Conservation (phyloP, 1,139 yeast genomes). For the Blastobotrys ciferrii region DNA sequence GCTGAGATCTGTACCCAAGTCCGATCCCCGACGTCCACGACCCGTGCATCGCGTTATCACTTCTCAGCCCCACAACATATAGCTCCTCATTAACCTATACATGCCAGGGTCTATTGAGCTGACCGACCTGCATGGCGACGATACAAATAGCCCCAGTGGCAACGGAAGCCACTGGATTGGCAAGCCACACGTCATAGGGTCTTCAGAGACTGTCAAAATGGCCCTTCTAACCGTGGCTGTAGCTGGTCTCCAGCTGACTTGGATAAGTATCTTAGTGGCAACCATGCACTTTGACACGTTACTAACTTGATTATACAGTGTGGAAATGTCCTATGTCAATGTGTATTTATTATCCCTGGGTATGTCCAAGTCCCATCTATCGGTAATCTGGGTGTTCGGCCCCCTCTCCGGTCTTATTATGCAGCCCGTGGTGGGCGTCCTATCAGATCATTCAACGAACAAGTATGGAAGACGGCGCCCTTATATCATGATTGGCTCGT, state of each 20-base stretch:
- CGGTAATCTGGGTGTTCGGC: slow-evolving; percentile 62
- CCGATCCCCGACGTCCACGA: not conserved
- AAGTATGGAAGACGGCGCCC: slow-evolving; percentile 53
- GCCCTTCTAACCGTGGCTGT: slow-evolving; percentile 37
- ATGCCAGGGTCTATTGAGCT: not conserved
- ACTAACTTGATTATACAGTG: slow-evolving; percentile 26
- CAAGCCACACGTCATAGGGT: slow-evolving; percentile 24
- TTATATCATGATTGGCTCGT: slow-evolving; percentile 52
- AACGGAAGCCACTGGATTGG: slow-evolving; percentile 12
- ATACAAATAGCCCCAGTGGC: slow-evolving; percentile 2
- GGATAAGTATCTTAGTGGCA: slow-evolving; percentile 25
- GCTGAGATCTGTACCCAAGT: not conserved
- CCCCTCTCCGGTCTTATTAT: slow-evolving; percentile 59
- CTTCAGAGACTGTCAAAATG: slow-evolving; percentile 32
- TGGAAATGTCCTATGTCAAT: slow-evolving; percentile 42
- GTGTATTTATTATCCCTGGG: slow-evolving; percentile 49
- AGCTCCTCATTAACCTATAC: not conserved
- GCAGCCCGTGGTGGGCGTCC: slow-evolving; percentile 57
- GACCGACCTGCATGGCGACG: not conserved
- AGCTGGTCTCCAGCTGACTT: slow-evolving; percentile 43
- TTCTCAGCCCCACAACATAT: not conserved
- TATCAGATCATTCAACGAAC: slow-evolving; percentile 50
- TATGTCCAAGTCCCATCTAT: slow-evolving; percentile 49
- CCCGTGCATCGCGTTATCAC: no score
- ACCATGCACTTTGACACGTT: not conserved